phyloP scores from a whole-genome alignment of 2,329 filamentous ascomycete species.

The Arthroderma sp. region DNA sequence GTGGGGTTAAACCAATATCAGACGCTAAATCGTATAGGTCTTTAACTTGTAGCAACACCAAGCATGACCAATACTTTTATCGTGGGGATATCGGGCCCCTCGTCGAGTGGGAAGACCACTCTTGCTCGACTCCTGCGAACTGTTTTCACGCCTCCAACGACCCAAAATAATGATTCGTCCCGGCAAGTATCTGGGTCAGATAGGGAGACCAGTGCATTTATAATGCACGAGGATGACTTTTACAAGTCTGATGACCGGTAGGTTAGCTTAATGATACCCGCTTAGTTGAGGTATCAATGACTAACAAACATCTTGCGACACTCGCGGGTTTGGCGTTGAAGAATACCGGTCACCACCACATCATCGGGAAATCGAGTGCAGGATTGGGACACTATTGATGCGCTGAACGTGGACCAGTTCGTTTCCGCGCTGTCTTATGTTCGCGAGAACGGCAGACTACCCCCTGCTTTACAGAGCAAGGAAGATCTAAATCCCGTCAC shows the following conservation, averaged over 20 bases:
- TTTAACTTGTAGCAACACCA: no score
- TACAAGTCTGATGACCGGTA: conserved; percentile 67
- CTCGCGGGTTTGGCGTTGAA: conserved; percentile 6
- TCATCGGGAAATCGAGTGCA: conserved; percentile 44
- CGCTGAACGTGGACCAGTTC: conserved; percentile 60
- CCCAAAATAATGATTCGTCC: not conserved
- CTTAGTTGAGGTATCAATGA: no score
- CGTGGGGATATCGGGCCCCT: conserved; percentile 74
- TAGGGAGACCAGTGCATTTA: conserved; percentile 38
- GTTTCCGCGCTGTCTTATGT: conserved; percentile 56
- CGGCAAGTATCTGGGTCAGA: conserved; percentile 5
- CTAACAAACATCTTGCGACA: no score
- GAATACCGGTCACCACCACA: conserved; percentile 35
- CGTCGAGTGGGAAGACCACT: conserved; percentile 90
- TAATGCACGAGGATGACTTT: conserved; percentile 94
- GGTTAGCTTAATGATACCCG: not conserved
- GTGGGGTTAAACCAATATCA: no score
- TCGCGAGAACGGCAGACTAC: conserved; percentile 45
- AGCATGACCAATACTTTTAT: conserved; percentile 2
- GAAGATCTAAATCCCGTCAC: conserved; percentile 46
- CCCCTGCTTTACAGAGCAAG: conserved; percentile 40
- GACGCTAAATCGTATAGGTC: no score
- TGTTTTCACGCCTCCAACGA: conserved; percentile 47
- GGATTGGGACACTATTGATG: conserved; percentile 84
- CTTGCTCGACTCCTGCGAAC: conserved; percentile 71